These are phyloP conservation scores for Puccinia triticina DNA, from an alignment of 1,284 basidiomycete genomes.

Conservation along the genomic window DNA sequence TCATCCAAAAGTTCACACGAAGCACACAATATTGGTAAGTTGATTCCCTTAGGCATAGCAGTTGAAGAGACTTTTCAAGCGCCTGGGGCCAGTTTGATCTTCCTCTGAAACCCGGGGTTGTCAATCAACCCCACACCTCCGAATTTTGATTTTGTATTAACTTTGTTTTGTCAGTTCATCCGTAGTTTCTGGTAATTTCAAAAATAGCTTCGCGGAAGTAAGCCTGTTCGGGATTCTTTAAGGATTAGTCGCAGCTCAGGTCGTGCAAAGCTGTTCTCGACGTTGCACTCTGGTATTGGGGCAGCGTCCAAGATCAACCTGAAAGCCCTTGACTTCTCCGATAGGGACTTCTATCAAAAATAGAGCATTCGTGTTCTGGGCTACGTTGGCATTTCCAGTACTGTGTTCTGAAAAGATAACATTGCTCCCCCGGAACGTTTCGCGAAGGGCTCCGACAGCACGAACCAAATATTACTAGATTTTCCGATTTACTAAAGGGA, in stretches of 20 bases:
- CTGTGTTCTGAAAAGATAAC: neutral
- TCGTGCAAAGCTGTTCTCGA: neutral
- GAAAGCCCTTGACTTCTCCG: neutral
- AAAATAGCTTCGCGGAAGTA: neutral
- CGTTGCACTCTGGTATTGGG: neutral
- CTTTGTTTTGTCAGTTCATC: neutral
- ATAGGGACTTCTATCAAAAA: neutral
- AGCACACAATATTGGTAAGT: neutral
- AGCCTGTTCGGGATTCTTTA: neutral
- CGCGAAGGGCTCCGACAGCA: neutral
- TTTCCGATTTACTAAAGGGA: constrained; percentile 5
- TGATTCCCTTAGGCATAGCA: neutral
- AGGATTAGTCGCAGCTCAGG: neutral
- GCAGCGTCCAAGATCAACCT: neutral
- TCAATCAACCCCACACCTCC: neutral
- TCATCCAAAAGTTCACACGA: neutral
- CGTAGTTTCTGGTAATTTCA: neutral
- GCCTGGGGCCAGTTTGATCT: neutral
- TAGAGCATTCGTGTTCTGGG: neutral
- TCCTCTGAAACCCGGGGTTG: neutral
- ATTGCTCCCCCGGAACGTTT: neutral
- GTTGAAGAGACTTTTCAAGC: neutral
- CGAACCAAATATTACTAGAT: constrained; percentile 13
- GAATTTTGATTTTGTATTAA: neutral
- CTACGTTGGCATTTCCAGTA: neutral